These are phyloP conservation scores for Sclerospora graminicola DNA, from an alignment of 352 stramenopile species.

Conservation along the genomic window DNA sequence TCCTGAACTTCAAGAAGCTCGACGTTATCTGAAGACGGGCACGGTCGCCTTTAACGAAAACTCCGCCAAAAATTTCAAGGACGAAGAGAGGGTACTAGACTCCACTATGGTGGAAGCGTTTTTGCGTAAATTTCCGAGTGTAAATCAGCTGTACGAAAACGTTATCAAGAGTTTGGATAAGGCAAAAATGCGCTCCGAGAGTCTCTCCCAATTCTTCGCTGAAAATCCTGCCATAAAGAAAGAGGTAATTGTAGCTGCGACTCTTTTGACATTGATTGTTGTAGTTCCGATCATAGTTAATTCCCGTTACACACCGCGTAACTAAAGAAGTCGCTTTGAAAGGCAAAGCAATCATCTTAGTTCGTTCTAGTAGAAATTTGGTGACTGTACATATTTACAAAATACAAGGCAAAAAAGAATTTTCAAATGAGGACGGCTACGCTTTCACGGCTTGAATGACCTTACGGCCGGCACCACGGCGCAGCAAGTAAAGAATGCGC, in stretches of 20 bases:
- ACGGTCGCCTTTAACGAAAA: background rate
- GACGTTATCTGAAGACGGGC: slow-evolving; percentile 5
- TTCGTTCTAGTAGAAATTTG: too few species aligned
- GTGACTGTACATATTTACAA: background rate
- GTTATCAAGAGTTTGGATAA: background rate
- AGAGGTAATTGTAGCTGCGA: slow-evolving; percentile 8
- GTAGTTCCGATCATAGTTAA: slow-evolving; percentile 4
- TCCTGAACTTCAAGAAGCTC: background rate
- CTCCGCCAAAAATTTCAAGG: background rate
- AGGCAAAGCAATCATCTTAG: too few species aligned
- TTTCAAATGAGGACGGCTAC: slow-evolving; percentile 5
- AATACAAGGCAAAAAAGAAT: background rate
- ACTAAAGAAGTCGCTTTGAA: too few species aligned
- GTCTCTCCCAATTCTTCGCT: slow-evolving; percentile 4
- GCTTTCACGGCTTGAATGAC: slow-evolving; percentile 21
- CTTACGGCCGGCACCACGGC: slow-evolving; percentile 21
- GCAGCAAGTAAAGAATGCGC: slow-evolving; percentile 55
- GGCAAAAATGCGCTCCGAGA: background rate
- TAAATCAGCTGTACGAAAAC: background rate
- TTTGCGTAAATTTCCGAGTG: background rate
- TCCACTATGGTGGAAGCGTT: background rate
- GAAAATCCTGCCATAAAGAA: slow-evolving; percentile 17
- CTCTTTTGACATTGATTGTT: slow-evolving; percentile 8
- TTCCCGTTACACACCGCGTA: slow-evolving; percentile 6
- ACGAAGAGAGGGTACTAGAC: slow-evolving; percentile 3